phyloP scores from a whole-genome alignment of 2,329 filamentous ascomycete genomes.

The Orbilia blumenaviensis region DNA sequence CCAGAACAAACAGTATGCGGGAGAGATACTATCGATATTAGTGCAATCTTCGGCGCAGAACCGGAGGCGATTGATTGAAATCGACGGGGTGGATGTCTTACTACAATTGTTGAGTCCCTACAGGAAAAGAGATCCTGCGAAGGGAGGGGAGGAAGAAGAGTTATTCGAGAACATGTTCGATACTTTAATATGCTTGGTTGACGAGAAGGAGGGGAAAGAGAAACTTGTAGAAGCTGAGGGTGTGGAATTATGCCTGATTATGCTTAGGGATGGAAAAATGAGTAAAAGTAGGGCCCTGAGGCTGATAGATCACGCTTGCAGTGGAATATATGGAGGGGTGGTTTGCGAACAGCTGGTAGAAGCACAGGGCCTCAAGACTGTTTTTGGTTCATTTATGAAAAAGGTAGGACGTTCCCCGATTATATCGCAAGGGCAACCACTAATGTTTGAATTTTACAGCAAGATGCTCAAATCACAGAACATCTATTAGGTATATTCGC shows the following conservation, averaged over 20 bases:
- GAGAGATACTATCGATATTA: conserved; percentile 89
- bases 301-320: conserved; percentile 82
- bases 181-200: conserved; percentile 79
- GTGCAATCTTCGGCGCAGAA: conserved; percentile 78
- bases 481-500: conserved; percentile 87
- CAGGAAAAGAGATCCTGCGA: conserved; percentile 83
- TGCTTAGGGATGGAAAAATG: conserved; percentile 87
- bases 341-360: conserved; percentile 82
- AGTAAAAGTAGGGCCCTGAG: conserved; percentile 80
- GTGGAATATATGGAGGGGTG: conserved; percentile 67
- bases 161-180: conserved; percentile 96
- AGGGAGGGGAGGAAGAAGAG: conserved; percentile 89
- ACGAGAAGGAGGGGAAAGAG: conserved; percentile 76
- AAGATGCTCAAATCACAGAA: conserved; percentile 73
- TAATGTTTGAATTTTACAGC: conserved; percentile 61
- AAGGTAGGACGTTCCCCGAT: conserved; percentile 62
- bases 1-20: conserved; percentile 95
- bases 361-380: conserved; percentile 80
- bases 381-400: conserved; percentile 90
- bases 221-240: conserved; percentile 91
- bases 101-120: conserved; percentile 86
- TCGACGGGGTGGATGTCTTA: conserved; percentile 79
- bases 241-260: conserved; percentile 87
- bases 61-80: conserved; percentile 69
- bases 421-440: not conserved